These are phyloP conservation scores for Lepidium africanum DNA, from an alignment of 345 rosid species.

Conservation along the genomic window DNA sequence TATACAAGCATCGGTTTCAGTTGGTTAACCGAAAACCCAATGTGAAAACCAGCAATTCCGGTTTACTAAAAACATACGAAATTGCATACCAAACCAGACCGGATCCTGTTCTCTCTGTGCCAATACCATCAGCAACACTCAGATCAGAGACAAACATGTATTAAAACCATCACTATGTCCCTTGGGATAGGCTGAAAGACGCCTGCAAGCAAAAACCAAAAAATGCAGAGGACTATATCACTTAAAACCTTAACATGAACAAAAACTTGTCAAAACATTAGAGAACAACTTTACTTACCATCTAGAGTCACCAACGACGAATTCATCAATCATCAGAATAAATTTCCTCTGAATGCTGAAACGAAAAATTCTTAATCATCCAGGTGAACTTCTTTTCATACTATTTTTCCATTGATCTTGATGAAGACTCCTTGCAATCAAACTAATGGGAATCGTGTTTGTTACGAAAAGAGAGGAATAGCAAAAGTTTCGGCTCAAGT, in stretches of 20 bases:
- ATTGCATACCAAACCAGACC: no score
- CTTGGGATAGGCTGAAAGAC: neutral
- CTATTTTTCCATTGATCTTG: neutral
- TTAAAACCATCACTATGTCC: neutral
- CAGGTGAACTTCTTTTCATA: neutral
- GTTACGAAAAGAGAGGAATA: no score
- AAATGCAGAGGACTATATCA: neutral
- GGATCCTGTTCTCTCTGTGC: no score
- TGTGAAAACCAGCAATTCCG: no score
- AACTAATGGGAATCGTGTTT: no score
- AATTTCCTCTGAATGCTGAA: neutral
- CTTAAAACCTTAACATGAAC: neutral
- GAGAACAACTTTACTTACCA: neutral
- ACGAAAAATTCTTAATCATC: neutral
- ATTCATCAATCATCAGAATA: neutral
- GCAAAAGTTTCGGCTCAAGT: no score
- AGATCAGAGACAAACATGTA: neutral
- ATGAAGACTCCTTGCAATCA: neutral
- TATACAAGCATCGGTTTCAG: no score
- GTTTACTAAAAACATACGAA: no score
- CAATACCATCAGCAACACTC: no score
- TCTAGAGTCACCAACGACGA: neutral
- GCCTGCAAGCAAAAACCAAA: neutral
- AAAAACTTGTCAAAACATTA: neutral
- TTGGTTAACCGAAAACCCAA: no score